Base-by-base conservation (phyloP, 176 grass and related monocot genomes). In the Secale cereale region DNA sequence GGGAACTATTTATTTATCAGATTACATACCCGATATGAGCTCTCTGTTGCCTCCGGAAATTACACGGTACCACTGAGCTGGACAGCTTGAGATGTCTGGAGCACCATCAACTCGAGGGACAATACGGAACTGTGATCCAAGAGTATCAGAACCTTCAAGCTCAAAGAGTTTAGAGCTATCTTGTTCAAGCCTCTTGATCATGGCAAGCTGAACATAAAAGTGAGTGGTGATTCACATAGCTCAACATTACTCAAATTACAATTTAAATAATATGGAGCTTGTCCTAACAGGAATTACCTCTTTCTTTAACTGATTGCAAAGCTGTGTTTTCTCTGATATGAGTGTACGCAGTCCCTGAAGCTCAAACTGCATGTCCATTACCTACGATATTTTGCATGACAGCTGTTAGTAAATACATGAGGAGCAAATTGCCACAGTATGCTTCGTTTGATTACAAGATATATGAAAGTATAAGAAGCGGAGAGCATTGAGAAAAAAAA, bases 321-420 rank as follows among this genome's bases (percentile, higher is more conserved):
- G 89, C 68, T 92, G 78, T 74, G 89, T 93, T 89, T 98, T 98
- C 65, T 98, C 91, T 43, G 79, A 66, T 66, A 98, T 87, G 33
- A 95, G 92, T 39, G 65, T 77, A 23, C 93, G 89, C 56, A 98
- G 57, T 39, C 89, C 91, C 78, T 89, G 89, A 85, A 98, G 93
- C 65, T 98, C 95, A 87, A 88, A 92, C 63, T 98, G 91, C 95
- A 98, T 98, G 78, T 98, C 95, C 93, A 92, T 93, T 22, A 95
- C 91, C 95, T 98, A 85, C 8, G 4, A 81, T 76, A 46, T 45
- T 61, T 70, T 71, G 10, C 60, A 32, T 63, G 22, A 12, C 15
- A 11, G 76, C 19, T 74, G 41, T 62, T 52, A 80, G 72, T 67
- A 59, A 19, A 30, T n/a, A 43, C 45, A 80, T 4, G 26, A 74